Conservation (phyloP, 352 stramenopile genomes). For the Halophytophthora batemanensis region DNA sequence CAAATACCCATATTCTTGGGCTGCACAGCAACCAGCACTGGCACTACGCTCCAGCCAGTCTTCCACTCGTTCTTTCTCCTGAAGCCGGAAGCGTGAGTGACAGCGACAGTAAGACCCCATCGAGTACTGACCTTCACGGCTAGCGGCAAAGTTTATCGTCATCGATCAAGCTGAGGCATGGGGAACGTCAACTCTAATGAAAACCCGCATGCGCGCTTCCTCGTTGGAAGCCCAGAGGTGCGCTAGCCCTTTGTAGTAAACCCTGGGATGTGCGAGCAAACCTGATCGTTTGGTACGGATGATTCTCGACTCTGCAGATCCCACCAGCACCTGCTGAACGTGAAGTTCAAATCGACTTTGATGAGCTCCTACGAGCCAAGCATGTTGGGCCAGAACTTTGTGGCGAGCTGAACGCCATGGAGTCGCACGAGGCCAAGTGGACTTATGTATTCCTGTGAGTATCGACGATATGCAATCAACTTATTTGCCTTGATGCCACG, state of each 20-base stretch:
- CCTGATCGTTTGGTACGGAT: neutral
- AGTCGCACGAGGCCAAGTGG: conserved; percentile 64
- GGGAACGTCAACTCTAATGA: conserved; percentile 44
- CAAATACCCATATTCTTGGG: too few relatives aligned
- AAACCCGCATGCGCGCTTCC: conserved; percentile 36
- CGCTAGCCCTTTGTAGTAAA: neutral
- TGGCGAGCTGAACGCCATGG: conserved; percentile 40
- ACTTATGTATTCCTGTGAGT: conserved; percentile 68
- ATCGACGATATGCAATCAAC: neutral
- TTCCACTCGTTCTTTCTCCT: conserved; percentile 18
- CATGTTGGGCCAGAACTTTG: conserved; percentile 21
- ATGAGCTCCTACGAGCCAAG: conserved; percentile 37
- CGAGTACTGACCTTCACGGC: neutral
- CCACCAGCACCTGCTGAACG: conserved; percentile 33
- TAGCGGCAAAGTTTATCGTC: too few relatives aligned
- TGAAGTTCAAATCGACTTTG: conserved; percentile 43
- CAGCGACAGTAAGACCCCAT: neutral
- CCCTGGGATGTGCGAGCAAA: neutral
- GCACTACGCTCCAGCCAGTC: conserved; percentile 1
- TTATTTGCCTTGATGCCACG: neutral
- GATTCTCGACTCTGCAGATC: conserved; percentile 30
- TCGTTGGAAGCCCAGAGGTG: conserved; percentile 61
- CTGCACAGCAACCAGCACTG: too few relatives aligned
- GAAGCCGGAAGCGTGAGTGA: neutral
- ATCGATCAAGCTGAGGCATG: conserved; percentile 23